These are phyloP conservation scores for Taphrina communis DNA, from an alignment of 1,139 yeast species.

Conservation along the genomic window DNA sequence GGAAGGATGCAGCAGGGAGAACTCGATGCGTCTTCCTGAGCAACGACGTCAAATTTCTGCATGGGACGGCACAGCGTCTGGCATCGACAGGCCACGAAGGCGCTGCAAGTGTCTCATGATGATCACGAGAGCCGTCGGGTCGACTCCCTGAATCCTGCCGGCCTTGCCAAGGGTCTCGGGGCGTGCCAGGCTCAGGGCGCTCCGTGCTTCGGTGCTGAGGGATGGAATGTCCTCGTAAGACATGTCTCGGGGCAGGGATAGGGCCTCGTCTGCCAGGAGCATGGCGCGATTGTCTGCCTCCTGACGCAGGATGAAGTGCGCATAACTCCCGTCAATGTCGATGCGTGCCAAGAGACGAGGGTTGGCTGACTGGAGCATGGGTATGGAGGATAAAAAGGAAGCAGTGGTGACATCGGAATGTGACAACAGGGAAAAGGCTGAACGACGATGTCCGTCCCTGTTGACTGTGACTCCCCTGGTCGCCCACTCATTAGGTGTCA, in stretches of 20 bases:
- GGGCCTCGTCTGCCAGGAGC: conserved; percentile 76
- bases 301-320: conserved; percentile 79
- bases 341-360: conserved; percentile 58
- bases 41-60: neutral
- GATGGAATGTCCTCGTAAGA: conserved; percentile 62
- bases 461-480: conserved; percentile 52
- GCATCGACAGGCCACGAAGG: conserved; percentile 3
- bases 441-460: conserved; percentile 51
- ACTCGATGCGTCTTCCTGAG: conserved; percentile 29
- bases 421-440: conserved; percentile 64
- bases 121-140: conserved; percentile 63
- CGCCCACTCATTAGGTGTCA: conserved; percentile 70
- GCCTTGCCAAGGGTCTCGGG: conserved; percentile 96
- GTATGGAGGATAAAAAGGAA: conserved; percentile 46
- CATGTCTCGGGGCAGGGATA: conserved; percentile 64
- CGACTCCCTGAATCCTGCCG: conserved; percentile 88
- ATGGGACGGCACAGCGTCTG: neutral
- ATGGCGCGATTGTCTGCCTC: conserved; percentile 73
- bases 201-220: conserved; percentile 76
- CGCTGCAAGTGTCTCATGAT: conserved; percentile 34
- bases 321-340: conserved; percentile 80
- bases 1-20: conserved; percentile 38
- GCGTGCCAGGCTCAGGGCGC: conserved; percentile 70
- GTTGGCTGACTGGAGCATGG: conserved; percentile 12
- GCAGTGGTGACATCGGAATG: conserved; percentile 53